A percentile compares a stretch with the other conserved stretches of the same genome.
Evolutionary conservation across 2,329 filamentous ascomycete genomes (phyloP).

Genomic region (Teratosphaeriaceae sp.): DNA sequence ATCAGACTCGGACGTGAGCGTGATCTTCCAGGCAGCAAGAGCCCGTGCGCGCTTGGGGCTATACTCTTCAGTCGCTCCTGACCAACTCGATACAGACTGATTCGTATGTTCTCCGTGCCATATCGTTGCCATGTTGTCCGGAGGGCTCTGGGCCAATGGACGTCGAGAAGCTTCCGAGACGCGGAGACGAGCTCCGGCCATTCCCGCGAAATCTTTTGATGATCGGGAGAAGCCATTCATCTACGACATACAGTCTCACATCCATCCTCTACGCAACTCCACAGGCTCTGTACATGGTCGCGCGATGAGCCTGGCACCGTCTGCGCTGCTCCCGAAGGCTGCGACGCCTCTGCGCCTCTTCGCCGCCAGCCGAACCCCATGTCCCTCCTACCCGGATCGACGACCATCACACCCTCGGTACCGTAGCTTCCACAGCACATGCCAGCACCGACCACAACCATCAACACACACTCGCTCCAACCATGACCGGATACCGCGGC

Average conservation of each 20-base stretch:
- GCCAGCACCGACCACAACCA: constrained; percentile 11
- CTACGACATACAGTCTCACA: neutral
- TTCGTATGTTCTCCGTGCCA: no score
- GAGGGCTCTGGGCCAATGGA: neutral
- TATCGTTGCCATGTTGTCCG: no score
- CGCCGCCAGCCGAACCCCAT: constrained; percentile 23
- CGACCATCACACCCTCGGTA: constrained; percentile 15
- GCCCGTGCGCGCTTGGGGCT: no score
- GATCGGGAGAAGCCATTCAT: neutral
- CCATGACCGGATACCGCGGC: constrained; percentile 22
- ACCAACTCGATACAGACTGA: no score
- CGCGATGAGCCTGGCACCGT: constrained; percentile 31
- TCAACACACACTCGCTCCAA: constrained; percentile 13
- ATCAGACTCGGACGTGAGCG: no score
- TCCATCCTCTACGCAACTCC: neutral
- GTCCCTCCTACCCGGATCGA: constrained; percentile 17
- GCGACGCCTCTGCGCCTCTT: constrained; percentile 28
- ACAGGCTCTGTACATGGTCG: neutral
- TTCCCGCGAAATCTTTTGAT: neutral
- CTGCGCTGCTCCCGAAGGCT: constrained; percentile 28
- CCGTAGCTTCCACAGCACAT: constrained; percentile 7
- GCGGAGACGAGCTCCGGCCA: neutral
- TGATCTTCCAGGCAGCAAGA: no score
- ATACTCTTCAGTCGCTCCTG: no score
- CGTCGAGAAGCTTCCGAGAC: neutral